A percentile compares a stretch with the other conserved stretches of the same genome.
These are phyloP conservation scores for Rhynchospora tenuis DNA, from an alignment of 176 grass and related monocot genomes.

Conservation along the genomic window DNA sequence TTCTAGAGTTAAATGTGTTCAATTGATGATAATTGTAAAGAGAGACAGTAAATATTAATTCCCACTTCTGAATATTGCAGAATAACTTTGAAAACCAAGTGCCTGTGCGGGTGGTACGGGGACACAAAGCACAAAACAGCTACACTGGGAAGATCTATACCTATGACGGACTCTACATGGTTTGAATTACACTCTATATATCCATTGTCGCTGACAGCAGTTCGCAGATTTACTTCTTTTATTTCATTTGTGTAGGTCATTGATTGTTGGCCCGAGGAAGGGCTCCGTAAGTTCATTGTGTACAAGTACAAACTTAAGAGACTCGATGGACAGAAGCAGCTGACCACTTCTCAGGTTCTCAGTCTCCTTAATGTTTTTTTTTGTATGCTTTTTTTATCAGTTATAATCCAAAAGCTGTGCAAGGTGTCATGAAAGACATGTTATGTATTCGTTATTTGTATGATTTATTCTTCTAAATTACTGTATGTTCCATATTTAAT, in stretches of 20 bases:
- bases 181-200: constrained; percentile 6
- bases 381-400: not conserved
- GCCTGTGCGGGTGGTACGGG: constrained; percentile 65
- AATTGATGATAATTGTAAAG: not conserved
- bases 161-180: constrained; percentile 88
- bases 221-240: not conserved
- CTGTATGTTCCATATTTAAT: constrained; percentile 10
- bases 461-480: not conserved
- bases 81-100: constrained; percentile 49
- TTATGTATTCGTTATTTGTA: not conserved
- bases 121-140: constrained; percentile 48
- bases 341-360: constrained; percentile 77
- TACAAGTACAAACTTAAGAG: constrained; percentile 79
- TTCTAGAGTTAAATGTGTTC: not conserved
- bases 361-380: not conserved
- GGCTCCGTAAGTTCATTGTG: constrained; percentile 53
- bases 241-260: constrained; percentile 44
- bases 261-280: constrained; percentile 62
- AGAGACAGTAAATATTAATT: not conserved
- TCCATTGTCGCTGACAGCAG: not conserved
- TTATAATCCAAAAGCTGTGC: not conserved
- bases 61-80: constrained; percentile 33
- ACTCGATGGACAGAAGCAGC: constrained; percentile 59
- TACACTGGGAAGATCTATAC: constrained; percentile 87
- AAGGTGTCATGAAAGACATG: not conserved